Conservation (phyloP, 2,329 filamentous ascomycete genomes). For the Exophiala mesophila region DNA sequence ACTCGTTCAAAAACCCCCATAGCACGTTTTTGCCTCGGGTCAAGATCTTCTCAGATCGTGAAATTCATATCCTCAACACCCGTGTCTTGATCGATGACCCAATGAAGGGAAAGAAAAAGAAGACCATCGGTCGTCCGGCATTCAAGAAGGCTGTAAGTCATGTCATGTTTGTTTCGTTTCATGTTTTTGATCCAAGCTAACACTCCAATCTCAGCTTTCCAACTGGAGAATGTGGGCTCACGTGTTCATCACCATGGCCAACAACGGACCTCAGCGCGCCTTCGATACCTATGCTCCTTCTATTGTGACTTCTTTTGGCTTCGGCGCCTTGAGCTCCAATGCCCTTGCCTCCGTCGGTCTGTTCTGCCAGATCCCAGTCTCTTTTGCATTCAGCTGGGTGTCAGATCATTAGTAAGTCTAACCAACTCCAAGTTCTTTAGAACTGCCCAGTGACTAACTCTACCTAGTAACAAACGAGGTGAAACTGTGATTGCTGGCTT, state of each 20-base stretch:
- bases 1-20: constrained; percentile 42
- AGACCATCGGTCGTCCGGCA: constrained; percentile 40
- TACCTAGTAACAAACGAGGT: constrained; percentile 43
- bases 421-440: neutral
- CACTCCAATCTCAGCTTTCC: too few species aligned
- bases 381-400: constrained; percentile 49
- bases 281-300: constrained; percentile 49
- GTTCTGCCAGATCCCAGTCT: constrained; percentile 50
- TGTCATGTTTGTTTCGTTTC: constrained; percentile 26
- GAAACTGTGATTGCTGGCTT: constrained; percentile 51
- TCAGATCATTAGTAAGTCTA: constrained; percentile 48
- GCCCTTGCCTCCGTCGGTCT: constrained; percentile 53
- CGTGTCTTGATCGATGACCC: constrained; percentile 45
- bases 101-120: constrained; percentile 40
- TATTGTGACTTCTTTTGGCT: constrained; percentile 52
- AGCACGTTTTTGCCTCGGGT: constrained; percentile 38
- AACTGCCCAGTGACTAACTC: neutral
- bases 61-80: constrained; percentile 39
- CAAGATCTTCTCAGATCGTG: constrained; percentile 38
- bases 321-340: constrained; percentile 45
- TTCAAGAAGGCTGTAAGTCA: constrained; percentile 40
- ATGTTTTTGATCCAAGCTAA: too few species aligned
- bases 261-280: constrained; percentile 46
- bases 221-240: constrained; percentile 53
- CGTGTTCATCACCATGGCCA: constrained; percentile 47